Base-by-base conservation (phyloP, 179 eudicot genomes). In the Corrigiola litoralis region DNA sequence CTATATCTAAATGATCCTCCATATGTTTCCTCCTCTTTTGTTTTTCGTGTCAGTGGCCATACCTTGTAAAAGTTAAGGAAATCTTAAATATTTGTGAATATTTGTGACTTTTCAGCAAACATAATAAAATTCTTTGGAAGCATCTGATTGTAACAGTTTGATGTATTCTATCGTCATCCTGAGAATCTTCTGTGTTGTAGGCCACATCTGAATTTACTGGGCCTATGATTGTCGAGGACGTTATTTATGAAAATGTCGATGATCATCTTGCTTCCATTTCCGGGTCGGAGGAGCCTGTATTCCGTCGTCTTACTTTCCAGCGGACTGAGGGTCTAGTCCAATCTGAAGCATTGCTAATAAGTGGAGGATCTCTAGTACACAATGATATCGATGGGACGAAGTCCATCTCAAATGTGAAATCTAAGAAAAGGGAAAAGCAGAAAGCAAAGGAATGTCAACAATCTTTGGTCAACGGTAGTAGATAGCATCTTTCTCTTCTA, bases 321-420 rank as follows among this genome's bases (percentile, higher is more conserved):
- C 88, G 97, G 77, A 74, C 79, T 8, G 94, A 84, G 79, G 69
- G 80, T 63, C 75, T 94, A 74, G 94, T 94, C 78, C 99, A 94
- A 72, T 90, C 99, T 67, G 97, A 94, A 80, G 99, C 89, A 61
- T 71, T 94, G 76, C 79, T 94, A 40, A 68, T 66, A 18, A 56
- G 63, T 67, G 84, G 68, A 73, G 57, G 67, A 52, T 69, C 79
- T 65, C 51, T 31, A 36, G 42, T 20, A 45, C 18, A 9, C 52
- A 61, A 17, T 58, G 84, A 77, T 45, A 51, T 31, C 46, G 81
- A 75, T 49, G 66, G 49, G 56, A 82, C 74, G 61, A 82, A 81
- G 63, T 17, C 77, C 5, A 62, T 54, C 50, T 60, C 80, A 58
- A 61, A 77, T 67, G 76, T 78, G 40, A 84, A 80, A 74, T 72